Conservation (phyloP, 2,329 filamentous ascomycete species). For the Colletotrichum tofieldiae region DNA sequence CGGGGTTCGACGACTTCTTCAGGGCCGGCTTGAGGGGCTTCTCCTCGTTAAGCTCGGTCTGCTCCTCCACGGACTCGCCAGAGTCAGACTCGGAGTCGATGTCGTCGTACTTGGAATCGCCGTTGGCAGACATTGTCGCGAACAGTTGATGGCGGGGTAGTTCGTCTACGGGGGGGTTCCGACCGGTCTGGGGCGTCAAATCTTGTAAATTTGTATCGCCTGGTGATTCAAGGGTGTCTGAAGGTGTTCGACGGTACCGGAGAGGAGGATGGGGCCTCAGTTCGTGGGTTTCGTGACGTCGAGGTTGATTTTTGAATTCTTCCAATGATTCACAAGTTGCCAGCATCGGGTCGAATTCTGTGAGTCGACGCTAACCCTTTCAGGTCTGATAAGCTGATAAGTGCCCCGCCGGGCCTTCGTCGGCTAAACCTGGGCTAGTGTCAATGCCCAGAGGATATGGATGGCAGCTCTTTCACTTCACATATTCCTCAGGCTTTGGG, state of each 20-base stretch:
- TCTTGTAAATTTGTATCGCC: constrained; percentile 22
- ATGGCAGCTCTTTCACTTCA: background rate
- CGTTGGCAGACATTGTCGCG: constrained; percentile 68
- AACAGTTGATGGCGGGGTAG: constrained; percentile 48
- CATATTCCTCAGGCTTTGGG: background rate
- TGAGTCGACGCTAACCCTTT: constrained; percentile 59
- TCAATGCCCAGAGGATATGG: background rate
- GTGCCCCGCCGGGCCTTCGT: constrained; percentile 40
- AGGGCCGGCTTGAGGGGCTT: constrained; percentile 87
- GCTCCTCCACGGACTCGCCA: constrained; percentile 75
- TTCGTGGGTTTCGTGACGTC: constrained; percentile 43
- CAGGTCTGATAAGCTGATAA: constrained; percentile 58
- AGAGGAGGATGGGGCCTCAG: constrained; percentile 36
- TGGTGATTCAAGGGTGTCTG: constrained; percentile 15
- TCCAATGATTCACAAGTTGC: no score
- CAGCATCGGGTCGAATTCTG: constrained; percentile 57
- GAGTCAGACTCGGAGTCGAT: constrained; percentile 81
- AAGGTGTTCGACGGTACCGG: constrained; percentile 25
- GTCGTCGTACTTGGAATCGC: constrained; percentile 78
- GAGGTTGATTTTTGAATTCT: constrained; percentile 48
- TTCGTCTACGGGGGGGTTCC: constrained; percentile 35
- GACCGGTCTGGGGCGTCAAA: constrained; percentile 33
- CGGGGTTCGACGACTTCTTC: constrained; percentile 75
- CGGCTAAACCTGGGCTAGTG: constrained; percentile 52
- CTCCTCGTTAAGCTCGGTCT: constrained; percentile 66